phyloP scores from a whole-genome alignment of 1,284 basidiomycete genomes.

The Trichosporon sp. region DNA sequence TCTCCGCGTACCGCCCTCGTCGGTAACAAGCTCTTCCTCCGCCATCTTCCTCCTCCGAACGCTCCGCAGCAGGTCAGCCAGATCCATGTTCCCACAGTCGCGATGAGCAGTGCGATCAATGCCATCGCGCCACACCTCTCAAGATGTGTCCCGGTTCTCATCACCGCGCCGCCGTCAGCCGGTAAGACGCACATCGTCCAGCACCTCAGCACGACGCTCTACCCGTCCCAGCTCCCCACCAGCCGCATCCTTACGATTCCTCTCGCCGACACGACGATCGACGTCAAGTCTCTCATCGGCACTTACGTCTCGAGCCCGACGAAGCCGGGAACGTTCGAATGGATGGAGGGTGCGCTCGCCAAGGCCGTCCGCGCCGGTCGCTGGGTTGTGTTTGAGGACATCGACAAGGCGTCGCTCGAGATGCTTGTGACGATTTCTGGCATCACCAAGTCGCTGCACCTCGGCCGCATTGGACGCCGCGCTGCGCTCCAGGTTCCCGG shows the following conservation, averaged over 20 bases:
- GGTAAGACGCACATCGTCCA: slow-evolving; percentile 85
- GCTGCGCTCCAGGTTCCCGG: slow-evolving; percentile 72
- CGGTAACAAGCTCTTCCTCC: slow-evolving; percentile 36
- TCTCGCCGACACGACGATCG: slow-evolving; percentile 90
- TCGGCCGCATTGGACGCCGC: slow-evolving; percentile 65
- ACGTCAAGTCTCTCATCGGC: slow-evolving; percentile 90
- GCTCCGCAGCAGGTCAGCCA: slow-evolving; percentile 57
- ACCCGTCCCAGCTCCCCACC: slow-evolving; percentile 60
- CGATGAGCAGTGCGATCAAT: slow-evolving; percentile 65
- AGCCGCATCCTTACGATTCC: slow-evolving; percentile 74
- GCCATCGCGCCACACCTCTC: slow-evolving; percentile 69
- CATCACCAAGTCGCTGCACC: slow-evolving; percentile 75
- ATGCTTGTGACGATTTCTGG: slow-evolving; percentile 81
- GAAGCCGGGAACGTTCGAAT: slow-evolving; percentile 87
- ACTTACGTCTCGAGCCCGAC: slow-evolving; percentile 88
- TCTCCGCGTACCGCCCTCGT: slow-evolving; percentile 41
- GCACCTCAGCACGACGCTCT: slow-evolving; percentile 69
- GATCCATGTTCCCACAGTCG: slow-evolving; percentile 68
- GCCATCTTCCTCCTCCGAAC: slow-evolving; percentile 51
- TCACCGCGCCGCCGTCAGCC: slow-evolving; percentile 84
- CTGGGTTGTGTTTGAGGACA: slow-evolving; percentile 93
- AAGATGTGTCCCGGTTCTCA: slow-evolving; percentile 73
- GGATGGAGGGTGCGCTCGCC: slow-evolving; percentile 92
- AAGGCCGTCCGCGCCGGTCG: slow-evolving; percentile 86
- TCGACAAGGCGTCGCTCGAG: slow-evolving; percentile 85